These are phyloP conservation scores for Plasmodium coatneyi DNA, from an alignment of 169 alveolate species.

Conservation along the genomic window DNA sequence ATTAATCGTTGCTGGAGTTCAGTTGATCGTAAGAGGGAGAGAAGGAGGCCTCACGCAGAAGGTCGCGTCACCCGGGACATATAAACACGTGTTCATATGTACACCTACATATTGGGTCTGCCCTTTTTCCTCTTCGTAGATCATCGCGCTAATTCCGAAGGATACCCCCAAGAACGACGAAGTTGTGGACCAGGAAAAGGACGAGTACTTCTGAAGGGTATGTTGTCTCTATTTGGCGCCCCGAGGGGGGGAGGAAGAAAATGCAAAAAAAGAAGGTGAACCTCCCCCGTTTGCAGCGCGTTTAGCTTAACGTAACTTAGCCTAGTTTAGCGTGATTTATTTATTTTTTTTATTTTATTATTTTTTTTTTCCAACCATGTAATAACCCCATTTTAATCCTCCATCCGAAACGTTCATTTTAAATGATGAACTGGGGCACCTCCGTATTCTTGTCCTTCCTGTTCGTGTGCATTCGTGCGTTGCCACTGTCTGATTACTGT, in stretches of 20 bases:
- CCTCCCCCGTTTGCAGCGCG: not conserved
- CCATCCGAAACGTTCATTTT: not conserved
- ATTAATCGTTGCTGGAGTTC: constrained; percentile 65
- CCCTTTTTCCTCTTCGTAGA: constrained; percentile 11
- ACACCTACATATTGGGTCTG: not conserved
- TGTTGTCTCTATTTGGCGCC: not conserved
- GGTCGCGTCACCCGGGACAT: not conserved
- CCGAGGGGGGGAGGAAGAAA: not conserved
- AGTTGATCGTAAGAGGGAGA: constrained; percentile 54
- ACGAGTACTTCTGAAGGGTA: constrained; percentile 36
- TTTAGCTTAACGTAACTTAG: not conserved
- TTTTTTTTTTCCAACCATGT: not conserved
- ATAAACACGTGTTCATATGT: not conserved
- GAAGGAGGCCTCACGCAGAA: not conserved
- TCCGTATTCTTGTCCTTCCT: not conserved
- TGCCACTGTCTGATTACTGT: not conserved
- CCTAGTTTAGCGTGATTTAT: not conserved
- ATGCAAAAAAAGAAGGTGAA: not conserved
- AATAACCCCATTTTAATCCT: not conserved
- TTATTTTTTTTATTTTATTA: not conserved
- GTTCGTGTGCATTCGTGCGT: not conserved
- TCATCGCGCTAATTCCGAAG: constrained; percentile 59
- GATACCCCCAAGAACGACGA: constrained; percentile 59
- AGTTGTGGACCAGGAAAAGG: constrained; percentile 48
- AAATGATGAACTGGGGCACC: not conserved